phyloP scores from a whole-genome alignment of 345 rosid species.

The Acer negundo region DNA sequence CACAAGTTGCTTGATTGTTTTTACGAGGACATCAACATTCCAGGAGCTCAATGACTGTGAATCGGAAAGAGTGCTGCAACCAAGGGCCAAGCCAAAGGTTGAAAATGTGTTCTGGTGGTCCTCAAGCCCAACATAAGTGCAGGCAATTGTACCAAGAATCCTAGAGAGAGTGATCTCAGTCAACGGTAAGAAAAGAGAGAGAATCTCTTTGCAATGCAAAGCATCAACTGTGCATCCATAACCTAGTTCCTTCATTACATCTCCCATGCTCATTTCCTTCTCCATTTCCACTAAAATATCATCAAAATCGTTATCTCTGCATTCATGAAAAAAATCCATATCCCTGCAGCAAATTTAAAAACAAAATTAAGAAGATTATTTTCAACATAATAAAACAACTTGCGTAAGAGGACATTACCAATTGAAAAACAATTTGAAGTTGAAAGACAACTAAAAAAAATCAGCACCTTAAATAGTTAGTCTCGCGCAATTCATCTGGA shows the following conservation, averaged over 20 bases:
- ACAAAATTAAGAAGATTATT: slow-evolving; percentile 9
- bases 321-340: slow-evolving; percentile 44
- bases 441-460: background rate
- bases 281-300: slow-evolving; percentile 80
- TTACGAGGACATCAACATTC: slow-evolving; percentile 74
- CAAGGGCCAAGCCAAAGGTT: slow-evolving; percentile 72
- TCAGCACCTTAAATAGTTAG: slow-evolving; percentile 60
- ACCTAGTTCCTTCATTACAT: slow-evolving; percentile 82
- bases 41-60: slow-evolving; percentile 56
- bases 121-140: slow-evolving; percentile 55
- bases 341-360: slow-evolving; percentile 39
- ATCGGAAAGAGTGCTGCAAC: slow-evolving; percentile 53
- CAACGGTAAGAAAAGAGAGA: slow-evolving; percentile 69
- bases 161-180: slow-evolving; percentile 71
- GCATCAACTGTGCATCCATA: slow-evolving; percentile 80
- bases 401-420: background rate
- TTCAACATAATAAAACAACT: background rate
- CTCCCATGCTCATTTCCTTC: slow-evolving; percentile 76
- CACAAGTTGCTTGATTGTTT: slow-evolving; percentile 77
- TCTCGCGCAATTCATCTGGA: slow-evolving; percentile 56
- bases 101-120: slow-evolving; percentile 62
- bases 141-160: slow-evolving; percentile 61
- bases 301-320: slow-evolving; percentile 67
- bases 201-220: slow-evolving; percentile 67
- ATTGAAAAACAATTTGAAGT: background rate